These are phyloP conservation scores for Aspergillus proliferans DNA, from an alignment of 2,329 filamentous ascomycete genomes.

Conservation along the genomic window DNA sequence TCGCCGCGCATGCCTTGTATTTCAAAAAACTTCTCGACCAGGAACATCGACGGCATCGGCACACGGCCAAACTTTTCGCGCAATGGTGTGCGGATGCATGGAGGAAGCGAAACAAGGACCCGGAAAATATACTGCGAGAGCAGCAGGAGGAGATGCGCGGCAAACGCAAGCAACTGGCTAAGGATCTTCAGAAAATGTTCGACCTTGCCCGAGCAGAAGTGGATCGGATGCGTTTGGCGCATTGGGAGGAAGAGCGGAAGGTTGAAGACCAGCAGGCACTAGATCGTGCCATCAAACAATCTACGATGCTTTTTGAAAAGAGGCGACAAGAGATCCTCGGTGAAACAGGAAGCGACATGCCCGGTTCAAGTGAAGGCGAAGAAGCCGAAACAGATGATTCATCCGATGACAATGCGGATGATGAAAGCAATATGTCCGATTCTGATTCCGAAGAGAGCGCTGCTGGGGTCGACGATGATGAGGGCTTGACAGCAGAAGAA, in stretches of 20 bases:
- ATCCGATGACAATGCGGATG: conserved; percentile 57
- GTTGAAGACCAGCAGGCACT: conserved; percentile 48
- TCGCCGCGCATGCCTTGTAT: conserved; percentile 70
- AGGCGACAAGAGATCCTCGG: conserved; percentile 40
- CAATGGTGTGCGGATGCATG: conserved; percentile 42
- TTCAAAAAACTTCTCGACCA: conserved; percentile 73
- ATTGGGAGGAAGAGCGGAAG: conserved; percentile 54
- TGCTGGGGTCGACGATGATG: conserved; percentile 37
- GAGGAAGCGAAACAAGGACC: conserved; percentile 37
- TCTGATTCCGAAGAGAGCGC: conserved; percentile 40
- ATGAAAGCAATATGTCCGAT: conserved; percentile 46
- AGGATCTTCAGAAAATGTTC: conserved; percentile 58
- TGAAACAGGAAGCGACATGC: conserved; percentile 59
- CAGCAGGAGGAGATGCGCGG: conserved; percentile 60
- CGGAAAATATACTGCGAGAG: conserved; percentile 76
- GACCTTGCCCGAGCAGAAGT: conserved; percentile 54
- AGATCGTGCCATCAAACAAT: conserved; percentile 48
- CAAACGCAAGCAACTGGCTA: conserved; percentile 66
- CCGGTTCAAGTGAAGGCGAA: conserved; percentile 58
- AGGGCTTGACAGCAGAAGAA: conserved; percentile 41
- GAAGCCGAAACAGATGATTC: conserved; percentile 20
- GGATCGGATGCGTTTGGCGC: conserved; percentile 49
- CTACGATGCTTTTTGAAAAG: conserved; percentile 45
- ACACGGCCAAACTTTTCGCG: conserved; percentile 72
- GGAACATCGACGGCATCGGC: conserved; percentile 71